A percentile compares a stretch with the other conserved stretches of the same genome.
phyloP scores from a whole-genome alignment of 192 early-diverging fungal species.

The Backusella tarrabulga region DNA sequence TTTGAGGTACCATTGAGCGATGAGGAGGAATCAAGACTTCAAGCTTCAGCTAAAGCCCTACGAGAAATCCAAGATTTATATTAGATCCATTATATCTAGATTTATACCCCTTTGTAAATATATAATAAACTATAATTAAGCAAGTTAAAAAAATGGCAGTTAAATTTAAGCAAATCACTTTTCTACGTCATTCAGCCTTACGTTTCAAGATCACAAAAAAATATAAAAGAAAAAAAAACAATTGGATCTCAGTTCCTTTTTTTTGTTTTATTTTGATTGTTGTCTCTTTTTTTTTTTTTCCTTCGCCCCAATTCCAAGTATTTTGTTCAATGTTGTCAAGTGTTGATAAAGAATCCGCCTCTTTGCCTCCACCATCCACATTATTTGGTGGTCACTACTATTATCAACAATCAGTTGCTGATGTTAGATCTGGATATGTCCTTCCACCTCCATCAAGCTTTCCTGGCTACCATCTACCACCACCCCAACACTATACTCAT shows the following conservation, averaged over 20 bases:
- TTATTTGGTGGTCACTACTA: conserved; percentile 4
- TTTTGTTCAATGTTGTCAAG: not conserved
- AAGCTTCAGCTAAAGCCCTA: conserved; percentile 50
- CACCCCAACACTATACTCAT: not conserved
- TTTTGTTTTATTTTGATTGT: conserved; percentile 16
- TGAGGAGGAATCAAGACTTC: conserved; percentile 44
- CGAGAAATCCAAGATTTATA: conserved; percentile 35
- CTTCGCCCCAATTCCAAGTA: not conserved
- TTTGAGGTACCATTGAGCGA: conserved; percentile 46
- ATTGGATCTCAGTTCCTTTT: conserved; percentile 6
- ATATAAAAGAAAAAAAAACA: not conserved
- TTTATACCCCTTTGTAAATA: not conserved
- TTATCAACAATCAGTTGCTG: not conserved
- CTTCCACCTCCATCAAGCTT: conserved; percentile 21
- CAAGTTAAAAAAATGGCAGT: not conserved
- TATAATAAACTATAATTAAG: not conserved
- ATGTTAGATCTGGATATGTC: conserved; percentile 10
- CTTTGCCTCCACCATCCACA: conserved; percentile 8
- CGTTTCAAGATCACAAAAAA: conserved; percentile 6
- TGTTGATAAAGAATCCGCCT: not conserved
- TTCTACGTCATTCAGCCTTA: conserved; percentile 1
- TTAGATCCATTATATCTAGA: not conserved
- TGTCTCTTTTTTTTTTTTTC: not conserved
- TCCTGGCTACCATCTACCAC: conserved; percentile 15
- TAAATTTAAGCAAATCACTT: not conserved